These are phyloP conservation scores for Fragilariopsis cylindrus DNA, from an alignment of 108 stramenopile species.

Conservation along the genomic window DNA sequence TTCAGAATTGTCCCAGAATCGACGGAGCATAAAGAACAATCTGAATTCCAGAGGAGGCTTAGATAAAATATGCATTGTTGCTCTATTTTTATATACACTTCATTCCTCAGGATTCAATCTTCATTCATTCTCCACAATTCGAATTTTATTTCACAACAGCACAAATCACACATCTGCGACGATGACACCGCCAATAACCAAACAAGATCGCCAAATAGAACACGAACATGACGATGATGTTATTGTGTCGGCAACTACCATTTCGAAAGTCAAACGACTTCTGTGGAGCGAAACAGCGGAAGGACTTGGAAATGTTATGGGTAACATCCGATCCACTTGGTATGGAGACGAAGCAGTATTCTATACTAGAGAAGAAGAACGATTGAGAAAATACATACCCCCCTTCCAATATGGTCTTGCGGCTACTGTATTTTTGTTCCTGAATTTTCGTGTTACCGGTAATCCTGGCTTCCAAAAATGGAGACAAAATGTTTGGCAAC, in stretches of 20 bases:
- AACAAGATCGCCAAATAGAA: no score
- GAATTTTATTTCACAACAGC: no score
- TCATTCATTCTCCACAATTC: no score
- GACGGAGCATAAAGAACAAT: no score
- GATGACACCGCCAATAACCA: no score
- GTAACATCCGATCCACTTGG: conserved; percentile 17
- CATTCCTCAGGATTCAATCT: no score
- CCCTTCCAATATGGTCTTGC: conserved; percentile 21
- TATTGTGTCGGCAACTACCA: background rate
- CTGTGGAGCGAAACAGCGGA: conserved; percentile 25
- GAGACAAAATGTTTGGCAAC: background rate
- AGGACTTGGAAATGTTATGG: conserved; percentile 15
- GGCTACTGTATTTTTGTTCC: conserved; percentile 17
- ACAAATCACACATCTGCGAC: no score
- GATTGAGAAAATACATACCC: conserved; percentile 22
- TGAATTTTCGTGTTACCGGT: conserved; percentile 24
- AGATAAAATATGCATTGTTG: no score
- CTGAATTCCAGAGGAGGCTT: no score
- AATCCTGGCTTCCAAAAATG: conserved; percentile 1
- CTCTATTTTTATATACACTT: no score
- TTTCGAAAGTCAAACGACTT: conserved; percentile 1
- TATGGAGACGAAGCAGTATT: conserved; percentile 12
- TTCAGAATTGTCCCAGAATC: no score
- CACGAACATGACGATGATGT: no score
- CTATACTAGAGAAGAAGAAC: conserved; percentile 22